Evolutionary conservation across 192 early-diverging fungal genomes (phyloP), one percentile per base, ranked within the genome.

Genomic region (Coemansia sp.): DNA sequence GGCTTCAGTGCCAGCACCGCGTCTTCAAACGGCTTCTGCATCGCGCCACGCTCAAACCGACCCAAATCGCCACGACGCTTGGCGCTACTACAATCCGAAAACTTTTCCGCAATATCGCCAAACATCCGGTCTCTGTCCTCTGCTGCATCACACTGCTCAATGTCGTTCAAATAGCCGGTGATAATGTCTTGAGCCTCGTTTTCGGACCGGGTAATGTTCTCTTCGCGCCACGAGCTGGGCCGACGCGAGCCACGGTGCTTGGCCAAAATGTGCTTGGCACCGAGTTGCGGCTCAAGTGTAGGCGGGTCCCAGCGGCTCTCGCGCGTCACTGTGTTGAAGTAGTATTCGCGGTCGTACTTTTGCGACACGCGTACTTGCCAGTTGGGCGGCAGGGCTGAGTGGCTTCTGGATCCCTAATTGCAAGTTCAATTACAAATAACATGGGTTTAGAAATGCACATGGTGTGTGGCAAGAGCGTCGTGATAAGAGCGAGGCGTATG

Each of bases 31-130:
- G 89, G 80, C 19, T 87, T 85, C 72, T 97, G 93, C 95, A 97
- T 98, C 60, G 91, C 84, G 49, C 94, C 94, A 1, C 73, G 80
- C 39, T 89, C 90, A 86, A 99, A 98, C 31, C 69, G 85, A 0
- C 91, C 91, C 19, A 98, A 68, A 85, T 98, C 97, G 8, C 97
- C 97, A 7, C 89, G 87, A 17, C 84, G 73, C 58, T 88, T 92
- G 1, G 96, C 95, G 27, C 91, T 93, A n/a, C 88, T 89, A 72
- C 97, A 99, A 69, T 99, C 95, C 25, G 90, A 92, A 64, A 95
- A 83, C 25, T 78, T 82, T 2, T 79, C 70, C 2, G 97, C 97
- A 14, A 98, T 69, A 10, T 89, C 83, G 0, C 72, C 84, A 12
- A 99, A 84, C 54, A 50, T 86, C 84, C 26, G 86, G 87, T 37